Evolutionary conservation across 352 stramenopile genomes (phyloP), one percentile per base, ranked within the genome.

Genomic region (Phytophthora niederhauseri): DNA sequence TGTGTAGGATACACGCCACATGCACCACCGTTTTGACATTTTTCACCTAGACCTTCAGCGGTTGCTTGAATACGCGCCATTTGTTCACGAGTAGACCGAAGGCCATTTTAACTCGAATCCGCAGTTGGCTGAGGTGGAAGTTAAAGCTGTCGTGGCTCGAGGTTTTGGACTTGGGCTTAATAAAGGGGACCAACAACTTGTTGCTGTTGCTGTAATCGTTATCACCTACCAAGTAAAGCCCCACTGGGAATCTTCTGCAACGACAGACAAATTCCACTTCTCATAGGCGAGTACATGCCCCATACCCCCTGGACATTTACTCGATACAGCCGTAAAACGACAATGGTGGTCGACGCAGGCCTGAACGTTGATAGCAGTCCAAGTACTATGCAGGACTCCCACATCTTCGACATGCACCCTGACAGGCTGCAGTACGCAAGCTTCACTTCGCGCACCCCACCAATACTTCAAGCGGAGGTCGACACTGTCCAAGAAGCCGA

Each of bases 1-100:
- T 68, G 61, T 68, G 43, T 2, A 63, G 19, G 31, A 61, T 62
- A n/a, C 53, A 68, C n/a, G 24, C 49, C 4, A 59, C 51, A 28
- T 54, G 17, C 2, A 59, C 17, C 1, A 62, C 52, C 26, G 41
- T 57, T 9, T 49, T 53, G 11, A 62, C 28, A 15, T 49, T 61
- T 46, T 67, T 67, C 51, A 68, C n/a, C 2, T 15, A 1, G 17
- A 58, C 22, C 5, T 26, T 51, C 20, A 60, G n/a, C 7, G 54
- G 48, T 3, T n/a, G 6, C 50, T 71, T 46, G 15, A 19, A 19
- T 2, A 46, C 14, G 1, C 38, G 12, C 38, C 11, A 46, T 14
- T 46, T 46, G 8, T 14, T 19, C 15, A 46, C 15, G 1, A 46
- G 14, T 6, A 20, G 15, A 1, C 38, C 38, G 15, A 46, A 46